phyloP scores from a whole-genome alignment of 768 basidiomycete genomes.

The Baorangia bicolor region DNA sequence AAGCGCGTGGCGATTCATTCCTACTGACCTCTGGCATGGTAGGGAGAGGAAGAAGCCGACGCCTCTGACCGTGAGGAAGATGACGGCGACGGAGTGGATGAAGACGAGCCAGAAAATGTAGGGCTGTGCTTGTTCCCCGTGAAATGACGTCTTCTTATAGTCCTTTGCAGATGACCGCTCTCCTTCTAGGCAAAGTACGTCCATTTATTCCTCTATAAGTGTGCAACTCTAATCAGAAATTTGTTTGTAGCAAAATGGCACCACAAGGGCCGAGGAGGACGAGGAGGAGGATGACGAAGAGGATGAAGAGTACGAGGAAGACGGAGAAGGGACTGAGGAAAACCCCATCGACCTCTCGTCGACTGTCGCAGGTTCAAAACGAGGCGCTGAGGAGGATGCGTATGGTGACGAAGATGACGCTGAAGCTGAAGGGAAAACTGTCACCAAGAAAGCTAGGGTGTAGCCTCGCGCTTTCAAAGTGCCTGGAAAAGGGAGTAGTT shows the following conservation, averaged over 20 bases:
- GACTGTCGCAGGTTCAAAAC: slow-evolving; percentile 23
- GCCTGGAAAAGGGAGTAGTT: not conserved
- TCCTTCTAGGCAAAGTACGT: slow-evolving; percentile 22
- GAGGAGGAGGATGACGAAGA: slow-evolving; percentile 23
- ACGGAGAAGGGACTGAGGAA: slow-evolving; percentile 9
- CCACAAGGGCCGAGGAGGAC: not conserved
- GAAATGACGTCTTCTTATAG: slow-evolving; percentile 1
- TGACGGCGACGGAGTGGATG: not conserved
- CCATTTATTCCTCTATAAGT: not conserved
- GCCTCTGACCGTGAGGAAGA: slow-evolving; percentile 10
- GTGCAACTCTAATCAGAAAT: not conserved
- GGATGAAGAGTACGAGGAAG: slow-evolving; percentile 19
- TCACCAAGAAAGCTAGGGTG: slow-evolving; percentile 28
- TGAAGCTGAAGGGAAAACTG: slow-evolving; percentile 5
- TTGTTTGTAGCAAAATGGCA: slow-evolving; percentile 17
- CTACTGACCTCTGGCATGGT: not conserved
- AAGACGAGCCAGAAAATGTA: slow-evolving; percentile 10
- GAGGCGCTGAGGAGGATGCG: slow-evolving; percentile 13
- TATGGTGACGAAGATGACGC: slow-evolving; percentile 10
- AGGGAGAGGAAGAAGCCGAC: slow-evolving; percentile 23
- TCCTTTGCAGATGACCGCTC: slow-evolving; percentile 24
- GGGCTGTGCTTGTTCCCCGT: not conserved
- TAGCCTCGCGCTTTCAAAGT: not conserved
- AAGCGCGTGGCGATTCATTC: not conserved
- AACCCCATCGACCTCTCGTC: slow-evolving; percentile 11